Percentiles rank a stretch among this genome's conserved stretches.
These are phyloP conservation scores for Pyrenochaeta sp. DNA, from an alignment of 2,329 filamentous ascomycete species.

Conservation along the genomic window DNA sequence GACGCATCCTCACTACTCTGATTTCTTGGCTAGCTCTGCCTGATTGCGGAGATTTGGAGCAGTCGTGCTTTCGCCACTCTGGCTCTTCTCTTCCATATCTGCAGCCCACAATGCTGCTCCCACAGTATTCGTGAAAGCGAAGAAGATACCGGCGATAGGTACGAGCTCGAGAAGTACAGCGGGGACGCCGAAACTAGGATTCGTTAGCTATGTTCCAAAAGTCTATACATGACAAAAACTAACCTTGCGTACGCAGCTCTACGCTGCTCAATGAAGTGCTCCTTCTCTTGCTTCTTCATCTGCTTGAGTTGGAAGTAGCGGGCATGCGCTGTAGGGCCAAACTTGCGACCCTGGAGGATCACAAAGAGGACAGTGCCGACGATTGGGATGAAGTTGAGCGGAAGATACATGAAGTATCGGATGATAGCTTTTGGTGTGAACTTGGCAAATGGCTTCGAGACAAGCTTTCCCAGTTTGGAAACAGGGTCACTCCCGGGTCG, in stretches of 20 bases:
- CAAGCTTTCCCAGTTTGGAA: conserved; percentile 63
- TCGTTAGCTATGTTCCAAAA: conserved; percentile 5
- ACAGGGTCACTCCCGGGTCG: conserved; percentile 63
- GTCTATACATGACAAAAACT: not conserved
- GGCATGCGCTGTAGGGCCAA: conserved; percentile 62
- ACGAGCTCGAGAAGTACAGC: conserved; percentile 85
- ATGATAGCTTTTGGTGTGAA: conserved; percentile 68
- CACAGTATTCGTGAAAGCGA: conserved; percentile 89
- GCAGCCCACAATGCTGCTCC: conserved; percentile 95
- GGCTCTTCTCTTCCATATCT: conserved; percentile 68
- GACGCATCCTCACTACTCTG: conserved; percentile 39
- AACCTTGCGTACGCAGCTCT: conserved; percentile 82
- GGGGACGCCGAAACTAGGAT: conserved; percentile 69
- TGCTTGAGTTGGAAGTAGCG: conserved; percentile 92
- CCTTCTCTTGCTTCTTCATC: conserved; percentile 71
- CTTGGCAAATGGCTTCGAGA: conserved; percentile 62
- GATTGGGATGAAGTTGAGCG: conserved; percentile 91
- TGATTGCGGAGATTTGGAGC: conserved; percentile 47
- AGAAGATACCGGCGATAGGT: conserved; percentile 81
- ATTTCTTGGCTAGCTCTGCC: conserved; percentile 43
- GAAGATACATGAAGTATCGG: conserved; percentile 83
- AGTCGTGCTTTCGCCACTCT: conserved; percentile 33
- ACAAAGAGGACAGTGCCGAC: conserved; percentile 86
- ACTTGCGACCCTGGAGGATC: conserved; percentile 67
- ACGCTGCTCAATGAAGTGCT: conserved; percentile 74